phyloP scores from a whole-genome alignment of 2,329 filamentous ascomycete species.

The Sporothrix pseudoabietina region DNA sequence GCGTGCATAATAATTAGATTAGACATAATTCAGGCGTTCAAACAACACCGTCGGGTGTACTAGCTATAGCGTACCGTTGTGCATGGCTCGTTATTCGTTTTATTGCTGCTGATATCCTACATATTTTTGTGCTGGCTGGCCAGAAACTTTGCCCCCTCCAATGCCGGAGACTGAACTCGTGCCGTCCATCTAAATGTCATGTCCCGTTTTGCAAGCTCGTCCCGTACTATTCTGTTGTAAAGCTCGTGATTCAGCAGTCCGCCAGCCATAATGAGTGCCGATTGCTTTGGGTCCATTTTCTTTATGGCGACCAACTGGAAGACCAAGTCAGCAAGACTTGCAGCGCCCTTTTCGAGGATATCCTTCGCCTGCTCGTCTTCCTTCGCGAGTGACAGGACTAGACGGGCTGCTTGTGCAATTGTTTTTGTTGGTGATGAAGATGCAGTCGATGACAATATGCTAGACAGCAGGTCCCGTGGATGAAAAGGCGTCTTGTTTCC shows the following conservation, averaged over 20 bases:
- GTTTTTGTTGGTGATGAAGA: neutral
- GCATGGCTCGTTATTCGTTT: neutral
- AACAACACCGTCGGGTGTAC: neutral
- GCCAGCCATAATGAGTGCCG: slow-evolving; percentile 26
- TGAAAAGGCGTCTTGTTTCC: neutral
- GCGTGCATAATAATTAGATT: neutral
- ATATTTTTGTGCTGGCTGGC: neutral
- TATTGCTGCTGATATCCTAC: neutral
- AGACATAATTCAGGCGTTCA: neutral
- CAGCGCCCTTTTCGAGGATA: slow-evolving; percentile 15
- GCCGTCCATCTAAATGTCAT: neutral
- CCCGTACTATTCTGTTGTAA: slow-evolving; percentile 19
- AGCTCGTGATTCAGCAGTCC: neutral
- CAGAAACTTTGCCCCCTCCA: slow-evolving; percentile 23
- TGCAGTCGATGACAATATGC: neutral
- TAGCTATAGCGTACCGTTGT: neutral
- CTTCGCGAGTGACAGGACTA: slow-evolving; percentile 4
- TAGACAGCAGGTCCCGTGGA: slow-evolving; percentile 3
- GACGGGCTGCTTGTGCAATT: slow-evolving; percentile 17
- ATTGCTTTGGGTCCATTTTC: slow-evolving; percentile 11
- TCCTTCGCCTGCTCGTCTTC: neutral
- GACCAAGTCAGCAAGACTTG: slow-evolving; percentile 25
- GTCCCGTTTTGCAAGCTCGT: neutral
- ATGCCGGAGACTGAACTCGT: slow-evolving; percentile 11
- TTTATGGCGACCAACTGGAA: neutral